phyloP scores from a whole-genome alignment of 2,329 filamentous ascomycete genomes.

The Fusarium coffeatum region DNA sequence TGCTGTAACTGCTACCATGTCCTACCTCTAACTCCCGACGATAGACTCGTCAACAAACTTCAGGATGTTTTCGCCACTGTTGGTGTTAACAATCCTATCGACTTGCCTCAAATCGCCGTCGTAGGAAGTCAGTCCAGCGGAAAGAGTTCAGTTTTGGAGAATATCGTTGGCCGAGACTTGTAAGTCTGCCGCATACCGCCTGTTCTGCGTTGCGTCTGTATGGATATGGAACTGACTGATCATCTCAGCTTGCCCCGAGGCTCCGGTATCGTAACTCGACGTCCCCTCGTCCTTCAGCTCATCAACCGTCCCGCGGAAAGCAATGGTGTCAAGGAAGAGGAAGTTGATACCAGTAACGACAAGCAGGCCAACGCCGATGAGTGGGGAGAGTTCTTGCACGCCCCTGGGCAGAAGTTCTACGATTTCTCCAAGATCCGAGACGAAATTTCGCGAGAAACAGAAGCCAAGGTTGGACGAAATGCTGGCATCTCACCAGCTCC shows the following conservation, averaged over 20 bases:
- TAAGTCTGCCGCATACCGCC: conserved; percentile 62
- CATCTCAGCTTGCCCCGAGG: conserved; percentile 86
- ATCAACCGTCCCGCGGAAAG: conserved; percentile 86
- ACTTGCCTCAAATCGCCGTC: conserved; percentile 96
- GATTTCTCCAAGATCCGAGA: conserved; percentile 99
- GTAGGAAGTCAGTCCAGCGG: conserved; percentile 98
- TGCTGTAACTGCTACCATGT: conserved; percentile 28
- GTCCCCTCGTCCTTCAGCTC: conserved; percentile 95
- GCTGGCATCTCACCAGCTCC: conserved; percentile 95
- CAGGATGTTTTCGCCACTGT: conserved; percentile 99
- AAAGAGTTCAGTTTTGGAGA: conserved; percentile 98
- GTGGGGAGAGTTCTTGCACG: conserved; percentile 98
- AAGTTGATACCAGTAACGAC: conserved; percentile 76
- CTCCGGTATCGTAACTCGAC: conserved; percentile 95
- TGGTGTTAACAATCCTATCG: conserved; percentile 98
- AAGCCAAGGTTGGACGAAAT: conserved; percentile 95
- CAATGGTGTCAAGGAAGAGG: conserved; percentile 78
- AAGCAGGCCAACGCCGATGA: conserved; percentile 92
- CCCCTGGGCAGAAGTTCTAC: conserved; percentile 96
- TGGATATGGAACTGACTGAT: conserved; percentile 23
- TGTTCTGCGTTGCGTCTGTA: conserved; percentile 18
- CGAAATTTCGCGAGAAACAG: conserved; percentile 96
- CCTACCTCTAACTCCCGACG: conserved; percentile 38
- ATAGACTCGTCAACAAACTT: conserved; percentile 93
- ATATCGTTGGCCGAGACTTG: conserved; percentile 99